Conservation (phyloP, 2,329 filamentous ascomycete species). For the Lachnellula willkommii region DNA sequence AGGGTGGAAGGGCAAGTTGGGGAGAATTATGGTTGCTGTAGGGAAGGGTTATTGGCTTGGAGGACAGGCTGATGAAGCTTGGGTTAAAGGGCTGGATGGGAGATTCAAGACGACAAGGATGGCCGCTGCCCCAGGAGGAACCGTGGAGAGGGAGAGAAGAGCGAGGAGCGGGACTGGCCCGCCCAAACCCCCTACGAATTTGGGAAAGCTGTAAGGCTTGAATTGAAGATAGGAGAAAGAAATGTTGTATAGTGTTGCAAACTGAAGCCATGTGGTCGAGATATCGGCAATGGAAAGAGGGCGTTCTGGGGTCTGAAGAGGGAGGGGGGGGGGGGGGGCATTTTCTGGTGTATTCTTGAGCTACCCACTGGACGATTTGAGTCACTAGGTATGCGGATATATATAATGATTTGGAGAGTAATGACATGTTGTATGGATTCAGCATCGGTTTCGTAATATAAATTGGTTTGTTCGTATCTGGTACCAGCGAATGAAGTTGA, state of each 20-base stretch:
- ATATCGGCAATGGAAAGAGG: slow-evolving; percentile 4
- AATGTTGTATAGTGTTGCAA: neutral
- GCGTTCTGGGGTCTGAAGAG: slow-evolving; percentile 14
- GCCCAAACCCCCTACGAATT: slow-evolving; percentile 22
- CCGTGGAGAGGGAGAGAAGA: slow-evolving; percentile 38
- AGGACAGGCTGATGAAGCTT: slow-evolving; percentile 56
- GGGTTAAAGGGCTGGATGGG: slow-evolving; percentile 59
- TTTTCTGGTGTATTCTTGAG: slow-evolving; percentile 14
- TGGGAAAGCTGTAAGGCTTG: slow-evolving; percentile 18
- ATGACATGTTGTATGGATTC: neutral
- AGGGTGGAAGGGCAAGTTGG: slow-evolving; percentile 73
- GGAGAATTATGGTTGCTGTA: slow-evolving; percentile 70
- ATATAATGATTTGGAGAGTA: slow-evolving; percentile 15
- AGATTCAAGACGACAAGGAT: slow-evolving; percentile 48
- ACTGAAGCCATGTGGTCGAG: neutral
- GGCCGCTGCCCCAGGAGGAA: slow-evolving; percentile 36
- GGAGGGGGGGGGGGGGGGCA: neutral
- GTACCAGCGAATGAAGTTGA: no score
- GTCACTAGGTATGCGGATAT: slow-evolving; percentile 1
- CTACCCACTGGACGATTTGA: neutral
- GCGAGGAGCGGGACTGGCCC: slow-evolving; percentile 39
- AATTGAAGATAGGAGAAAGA: neutral
- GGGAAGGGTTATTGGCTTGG: slow-evolving; percentile 79
- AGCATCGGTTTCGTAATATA: no score
- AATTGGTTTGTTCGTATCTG: no score